Base-by-base conservation (phyloP, 345 rosid species). In the Turritis glabra region DNA sequence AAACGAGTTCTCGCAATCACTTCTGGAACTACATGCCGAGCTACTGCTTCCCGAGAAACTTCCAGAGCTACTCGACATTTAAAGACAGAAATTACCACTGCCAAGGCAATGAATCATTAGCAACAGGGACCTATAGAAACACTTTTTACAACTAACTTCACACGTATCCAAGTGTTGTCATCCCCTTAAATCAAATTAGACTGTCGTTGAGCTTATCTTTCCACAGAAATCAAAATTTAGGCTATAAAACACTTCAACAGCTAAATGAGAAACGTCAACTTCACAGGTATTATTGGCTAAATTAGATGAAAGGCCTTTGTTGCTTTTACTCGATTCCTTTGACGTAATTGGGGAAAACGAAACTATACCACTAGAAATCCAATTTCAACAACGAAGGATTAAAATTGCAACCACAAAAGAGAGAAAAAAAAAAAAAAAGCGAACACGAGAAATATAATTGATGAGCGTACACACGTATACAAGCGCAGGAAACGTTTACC, bases 31-130 rank as follows among this genome's bases (percentile, higher is more conserved):
- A 60, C 70, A 80, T 0, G 38, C 77, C 8, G 74, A 78, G 52
- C 77, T 78, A 52, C 68, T 80, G 81, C 84, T 83, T 86, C 73
- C 78, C 78, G 79, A 93, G 76, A 75, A 77, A 77, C 71, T 54
- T 12, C 64, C 73, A 7, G 73, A 78, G 65, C 70, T 59, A 67
- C 74, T 66, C 58, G 86, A 79, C 91, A 87, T 85, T 56, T 58
- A 33, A 0, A 54, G 1, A 40, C 57, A 9, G 22, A 12, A 19
- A 1, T 10, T 3, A 29, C 12, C 41, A 53, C 80, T 64, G 80
- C 76, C 50, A 70, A 54, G 12, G 32, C 22, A 61, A 50, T 19
- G 13, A 27, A 58, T 3, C 59, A 50, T 58, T 29, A 57, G 61
- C 50, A 35, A 37, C 4, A 59, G 11, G 3, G 35, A 17, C 4